Conservation (phyloP, 192 early-diverging fungal species). For the Coemansia sp. region DNA sequence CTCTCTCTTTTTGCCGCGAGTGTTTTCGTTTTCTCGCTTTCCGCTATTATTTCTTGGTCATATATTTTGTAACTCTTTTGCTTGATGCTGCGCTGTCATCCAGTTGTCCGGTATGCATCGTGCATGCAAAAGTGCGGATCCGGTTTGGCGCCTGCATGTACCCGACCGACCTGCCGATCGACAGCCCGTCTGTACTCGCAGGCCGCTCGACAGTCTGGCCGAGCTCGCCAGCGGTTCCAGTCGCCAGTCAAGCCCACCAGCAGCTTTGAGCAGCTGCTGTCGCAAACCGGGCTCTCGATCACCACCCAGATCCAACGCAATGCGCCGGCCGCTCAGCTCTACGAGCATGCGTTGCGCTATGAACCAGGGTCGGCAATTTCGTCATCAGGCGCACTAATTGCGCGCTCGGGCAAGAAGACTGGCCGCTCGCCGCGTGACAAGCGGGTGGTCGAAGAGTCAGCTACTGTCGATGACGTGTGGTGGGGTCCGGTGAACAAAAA, state of each 20-base stretch:
- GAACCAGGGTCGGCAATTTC: conserved; percentile 84
- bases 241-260: neutral
- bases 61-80: neutral
- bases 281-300: neutral
- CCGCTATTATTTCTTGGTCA: too few relatives aligned
- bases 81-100: neutral
- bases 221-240: too few relatives aligned
- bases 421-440: conserved; percentile 95
- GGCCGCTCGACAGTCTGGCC: neutral
- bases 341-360: conserved; percentile 88
- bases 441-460: conserved; percentile 90
- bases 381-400: conserved; percentile 84
- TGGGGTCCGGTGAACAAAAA: conserved; percentile 98
- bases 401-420: conserved; percentile 88
- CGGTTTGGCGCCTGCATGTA: neutral
- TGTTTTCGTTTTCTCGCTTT: too few relatives aligned
- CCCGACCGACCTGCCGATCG: neutral
- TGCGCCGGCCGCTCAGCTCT: conserved; percentile 78
- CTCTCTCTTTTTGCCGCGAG: too few relatives aligned
- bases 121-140: neutral
- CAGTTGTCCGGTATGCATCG: neutral
- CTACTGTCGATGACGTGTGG: conserved; percentile 88
- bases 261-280: conserved; percentile 7
- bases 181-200: neutral
- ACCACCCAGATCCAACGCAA: conserved; percentile 75